These are phyloP conservation scores for Calophaca sinica DNA, from an alignment of 306 rosid species.

Conservation along the genomic window DNA sequence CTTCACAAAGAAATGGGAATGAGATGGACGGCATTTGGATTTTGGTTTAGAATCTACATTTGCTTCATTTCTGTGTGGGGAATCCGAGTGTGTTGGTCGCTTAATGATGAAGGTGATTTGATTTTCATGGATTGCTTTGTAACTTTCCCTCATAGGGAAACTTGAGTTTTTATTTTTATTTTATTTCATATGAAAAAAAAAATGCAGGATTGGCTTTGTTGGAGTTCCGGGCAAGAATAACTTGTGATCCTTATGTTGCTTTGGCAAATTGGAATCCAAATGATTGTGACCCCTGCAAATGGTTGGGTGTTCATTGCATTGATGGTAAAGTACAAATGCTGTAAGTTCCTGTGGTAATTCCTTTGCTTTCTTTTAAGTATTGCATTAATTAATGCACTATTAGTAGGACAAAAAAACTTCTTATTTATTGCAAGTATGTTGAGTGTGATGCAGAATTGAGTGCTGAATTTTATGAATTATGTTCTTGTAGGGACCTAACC, in stretches of 20 bases:
- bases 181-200: background rate
- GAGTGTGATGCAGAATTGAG: background rate
- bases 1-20: conserved; percentile 76
- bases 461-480: conserved; percentile 31
- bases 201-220: conserved; percentile 69
- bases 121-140: background rate
- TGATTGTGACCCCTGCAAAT: conserved; percentile 71
- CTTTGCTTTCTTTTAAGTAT: conserved; percentile 19
- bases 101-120: conserved; percentile 79
- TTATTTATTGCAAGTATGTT: background rate
- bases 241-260: conserved; percentile 66
- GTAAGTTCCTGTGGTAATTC: conserved; percentile 60
- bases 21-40: conserved; percentile 64
- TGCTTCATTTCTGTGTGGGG: conserved; percentile 58
- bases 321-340: conserved; percentile 68
- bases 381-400: background rate
- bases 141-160: background rate
- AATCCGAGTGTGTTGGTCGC: conserved; percentile 58
- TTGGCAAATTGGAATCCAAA: conserved; percentile 76
- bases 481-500: conserved; percentile 68
- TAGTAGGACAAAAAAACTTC: too few species aligned
- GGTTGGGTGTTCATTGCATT: conserved; percentile 78
- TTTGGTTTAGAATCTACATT: conserved; percentile 60
- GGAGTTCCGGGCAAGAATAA: conserved; percentile 63
- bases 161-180: background rate